A percentile compares a stretch with the other conserved stretches of the same genome.
phyloP scores from a whole-genome alignment of 2,329 filamentous ascomycete genomes.

The Fusarium stilboides region DNA sequence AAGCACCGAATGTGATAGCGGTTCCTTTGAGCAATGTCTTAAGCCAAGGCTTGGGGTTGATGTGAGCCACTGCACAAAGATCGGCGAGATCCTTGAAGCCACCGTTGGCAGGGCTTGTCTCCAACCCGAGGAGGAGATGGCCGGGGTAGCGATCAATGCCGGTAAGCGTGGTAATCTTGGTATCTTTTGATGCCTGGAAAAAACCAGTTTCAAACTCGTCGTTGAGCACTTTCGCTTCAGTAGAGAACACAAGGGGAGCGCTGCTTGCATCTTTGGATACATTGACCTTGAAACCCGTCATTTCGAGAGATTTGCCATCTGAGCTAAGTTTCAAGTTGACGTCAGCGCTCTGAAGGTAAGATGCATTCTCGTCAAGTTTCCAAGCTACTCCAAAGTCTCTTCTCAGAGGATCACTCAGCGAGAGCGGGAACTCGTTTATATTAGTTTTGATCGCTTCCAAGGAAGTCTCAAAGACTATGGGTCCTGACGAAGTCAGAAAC shows the following conservation, averaged over 20 bases:
- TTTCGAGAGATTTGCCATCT: not conserved
- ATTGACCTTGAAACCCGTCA: fast-evolving
- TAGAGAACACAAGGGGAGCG: not conserved
- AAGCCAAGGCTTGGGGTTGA: not conserved
- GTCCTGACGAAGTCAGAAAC: not conserved
- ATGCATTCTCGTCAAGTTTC: not conserved
- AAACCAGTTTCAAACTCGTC: not conserved
- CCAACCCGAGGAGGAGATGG: not conserved
- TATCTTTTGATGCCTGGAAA: fast-evolving
- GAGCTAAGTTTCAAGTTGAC: not conserved
- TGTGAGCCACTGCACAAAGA: not conserved
- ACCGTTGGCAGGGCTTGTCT: fast-evolving
- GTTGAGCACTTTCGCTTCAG: not conserved
- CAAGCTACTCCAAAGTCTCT: not conserved
- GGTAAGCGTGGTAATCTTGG: fast-evolving
- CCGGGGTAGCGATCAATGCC: not conserved
- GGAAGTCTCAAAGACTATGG: not conserved
- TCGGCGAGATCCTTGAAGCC: fast-evolving
- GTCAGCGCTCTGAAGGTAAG: not conserved
- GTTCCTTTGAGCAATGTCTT: fast-evolving
- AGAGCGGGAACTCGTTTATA: fast-evolving
- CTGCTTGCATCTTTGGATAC: fast-evolving
- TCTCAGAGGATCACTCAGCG: not conserved
- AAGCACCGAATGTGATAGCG: fast-evolving
- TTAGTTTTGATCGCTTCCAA: not conserved